A percentile compares a stretch with the other conserved stretches of the same genome.
These are phyloP conservation scores for Actinomortierella ambigua DNA, from an alignment of 371 early-diverging fungal genomes.

Conservation along the genomic window DNA sequence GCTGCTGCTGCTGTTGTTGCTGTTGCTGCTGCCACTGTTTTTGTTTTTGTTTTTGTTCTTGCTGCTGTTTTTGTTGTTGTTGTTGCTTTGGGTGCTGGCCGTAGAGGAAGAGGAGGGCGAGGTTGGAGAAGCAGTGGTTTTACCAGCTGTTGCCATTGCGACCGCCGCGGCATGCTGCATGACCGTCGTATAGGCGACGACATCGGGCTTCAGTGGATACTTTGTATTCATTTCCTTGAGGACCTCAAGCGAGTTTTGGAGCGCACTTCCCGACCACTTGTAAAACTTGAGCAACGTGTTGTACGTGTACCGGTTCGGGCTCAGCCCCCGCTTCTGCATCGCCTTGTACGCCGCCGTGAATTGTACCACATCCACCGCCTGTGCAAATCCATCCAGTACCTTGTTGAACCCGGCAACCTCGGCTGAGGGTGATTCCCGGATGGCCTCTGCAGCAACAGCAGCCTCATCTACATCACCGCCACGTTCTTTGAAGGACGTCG, in stretches of 20 bases:
- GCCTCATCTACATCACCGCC: too few relatives aligned
- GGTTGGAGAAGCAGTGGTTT: too few relatives aligned
- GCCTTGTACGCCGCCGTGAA: conserved; percentile 13
- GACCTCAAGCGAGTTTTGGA: conserved; percentile 21
- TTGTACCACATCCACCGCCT: conserved; percentile 13
- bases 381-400: conserved; percentile 15
- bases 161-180: conserved; percentile 18
- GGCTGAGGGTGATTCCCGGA: too few relatives aligned
- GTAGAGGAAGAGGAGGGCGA: too few relatives aligned
- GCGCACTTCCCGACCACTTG: not conserved
- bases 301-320: conserved; percentile 28
- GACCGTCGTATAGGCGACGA: conserved; percentile 25
- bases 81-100: too few relatives aligned
- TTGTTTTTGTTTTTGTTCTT: too few relatives aligned
- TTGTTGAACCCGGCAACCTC: conserved; percentile 13
- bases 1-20: too few relatives aligned
- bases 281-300: conserved; percentile 25
- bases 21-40: too few relatives aligned
- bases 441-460: too few relatives aligned
- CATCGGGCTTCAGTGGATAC: conserved; percentile 9
- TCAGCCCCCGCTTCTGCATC: not conserved
- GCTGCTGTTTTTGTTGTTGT: too few relatives aligned
- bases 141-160: conserved; percentile 1
- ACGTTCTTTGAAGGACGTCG: too few relatives aligned
- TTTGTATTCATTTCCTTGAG: conserved; percentile 24